Evolutionary conservation across 75 land plant species (phyloP).

Genomic region (Cupressus sempervirens): DNA sequence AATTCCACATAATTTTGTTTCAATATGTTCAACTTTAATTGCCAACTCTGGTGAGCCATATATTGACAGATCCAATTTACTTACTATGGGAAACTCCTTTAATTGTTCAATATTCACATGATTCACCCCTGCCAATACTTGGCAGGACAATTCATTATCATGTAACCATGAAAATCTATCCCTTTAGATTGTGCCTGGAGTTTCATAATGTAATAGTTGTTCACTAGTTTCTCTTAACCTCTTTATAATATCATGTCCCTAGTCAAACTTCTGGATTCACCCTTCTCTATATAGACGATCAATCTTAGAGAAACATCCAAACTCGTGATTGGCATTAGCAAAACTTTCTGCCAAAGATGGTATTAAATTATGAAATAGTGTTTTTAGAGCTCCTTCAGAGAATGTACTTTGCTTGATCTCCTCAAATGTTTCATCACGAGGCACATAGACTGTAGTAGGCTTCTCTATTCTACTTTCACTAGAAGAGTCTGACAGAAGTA

Average conservation of each 20-base stretch:
- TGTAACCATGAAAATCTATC: constrained; percentile 85
- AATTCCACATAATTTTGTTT: constrained; percentile 57
- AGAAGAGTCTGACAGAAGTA: constrained; percentile 61
- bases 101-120: constrained; percentile 69
- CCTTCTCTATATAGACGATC: constrained; percentile 70
- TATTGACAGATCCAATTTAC: constrained; percentile 66
- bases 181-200: constrained; percentile 50
- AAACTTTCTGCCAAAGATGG: constrained; percentile 53
- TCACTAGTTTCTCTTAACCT: constrained; percentile 17
- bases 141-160: constrained; percentile 79
- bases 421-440: constrained; percentile 81
- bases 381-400: constrained; percentile 53
- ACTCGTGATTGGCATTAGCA: constrained; percentile 48
- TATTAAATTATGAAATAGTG: constrained; percentile 60
- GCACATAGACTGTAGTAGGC: constrained; percentile 62
- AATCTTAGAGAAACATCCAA: constrained; percentile 66
- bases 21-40: constrained; percentile 53
- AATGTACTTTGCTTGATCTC: constrained; percentile 64
- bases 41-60: constrained; percentile 84
- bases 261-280: constrained; percentile 31
- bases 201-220: constrained; percentile 49
- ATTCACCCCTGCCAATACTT: constrained; percentile 78
- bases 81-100: constrained; percentile 77
- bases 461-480: constrained; percentile 54
- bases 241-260: constrained; percentile 19